Base-by-base conservation (phyloP, 305 asterid species). In the Fraxinus ornus region DNA sequence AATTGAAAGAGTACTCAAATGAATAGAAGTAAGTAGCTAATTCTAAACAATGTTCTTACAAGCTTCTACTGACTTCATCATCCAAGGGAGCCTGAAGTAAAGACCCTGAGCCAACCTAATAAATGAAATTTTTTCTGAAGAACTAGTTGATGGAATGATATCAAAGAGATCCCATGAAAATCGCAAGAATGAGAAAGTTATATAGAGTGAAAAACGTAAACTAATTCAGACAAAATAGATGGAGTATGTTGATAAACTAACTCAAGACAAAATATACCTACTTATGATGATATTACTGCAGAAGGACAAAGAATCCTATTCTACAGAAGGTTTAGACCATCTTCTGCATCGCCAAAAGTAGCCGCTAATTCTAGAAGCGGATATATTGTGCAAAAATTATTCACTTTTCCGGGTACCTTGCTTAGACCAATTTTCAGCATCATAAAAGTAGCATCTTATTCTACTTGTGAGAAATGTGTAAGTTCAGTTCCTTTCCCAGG, bases 81-180 rank as follows among this genome's bases (percentile, higher is more conserved):
- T 90, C 97, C 93, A 91, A 86, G 80, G 99, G 99, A 84, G 99
- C 99, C 89, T 95, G 97, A 88, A 95, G 94, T 86, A 95, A 88
- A 82, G 99, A 93, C 81, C 97, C 98, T 35, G 95, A 95, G 83
- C 99, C 99, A 71, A 95, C 97, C 99, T 95, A 86, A 66, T 83
- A 84, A 80, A 78, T 44, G 70, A 86, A 47, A 13, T 35, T 78
- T 47, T 47, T 78, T 83, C 36, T 79, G 74, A 83, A 37, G 81
- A 80, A 78, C 81, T 74, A 84, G 77, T 52, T 83, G 83, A 81
- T 79, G 77, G 55, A 84, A 70, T 73, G 82, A 82, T 70, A 71
- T 49, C 62, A 44, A 68, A 77, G 70, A 79, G 79, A 64, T 21
- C 47, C 66, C 78, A 26, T 28, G 77, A 81, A 35, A 85, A 86